These are phyloP conservation scores for Dianthus caryophyllus DNA, from an alignment of 148 eudicot species.

Conservation along the genomic window DNA sequence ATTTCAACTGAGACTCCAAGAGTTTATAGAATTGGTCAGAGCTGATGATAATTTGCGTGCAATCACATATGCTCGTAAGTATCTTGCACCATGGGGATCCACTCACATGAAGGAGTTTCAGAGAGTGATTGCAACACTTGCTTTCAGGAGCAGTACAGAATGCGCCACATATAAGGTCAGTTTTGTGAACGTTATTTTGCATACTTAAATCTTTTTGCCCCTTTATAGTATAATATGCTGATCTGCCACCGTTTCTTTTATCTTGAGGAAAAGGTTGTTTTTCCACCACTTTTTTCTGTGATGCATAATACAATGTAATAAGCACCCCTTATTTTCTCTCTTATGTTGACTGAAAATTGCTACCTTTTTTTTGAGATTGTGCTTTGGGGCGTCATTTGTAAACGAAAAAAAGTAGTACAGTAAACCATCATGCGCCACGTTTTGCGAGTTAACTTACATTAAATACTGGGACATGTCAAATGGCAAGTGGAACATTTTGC, in stretches of 20 bases:
- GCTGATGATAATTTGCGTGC: slow-evolving; percentile 71
- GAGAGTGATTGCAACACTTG: slow-evolving; percentile 82
- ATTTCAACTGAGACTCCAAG: slow-evolving; percentile 96
- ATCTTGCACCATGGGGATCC: slow-evolving; percentile 92
- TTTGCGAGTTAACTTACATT: neutral
- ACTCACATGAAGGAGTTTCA: slow-evolving; percentile 94
- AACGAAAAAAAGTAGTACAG: neutral
- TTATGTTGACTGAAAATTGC: neutral
- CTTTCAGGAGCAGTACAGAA: slow-evolving; percentile 85
- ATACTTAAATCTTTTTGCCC: neutral
- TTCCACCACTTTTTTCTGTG: neutral
- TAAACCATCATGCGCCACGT: neutral
- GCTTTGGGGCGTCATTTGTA: neutral
- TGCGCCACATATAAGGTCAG: slow-evolving; percentile 87
- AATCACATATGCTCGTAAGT: slow-evolving; percentile 74
- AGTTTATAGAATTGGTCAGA: slow-evolving; percentile 92
- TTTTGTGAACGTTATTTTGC: slow-evolving; percentile 4
- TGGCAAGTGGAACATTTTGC: too few relatives aligned
- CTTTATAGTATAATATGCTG: neutral
- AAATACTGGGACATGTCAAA: too few relatives aligned
- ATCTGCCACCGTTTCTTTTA: slow-evolving; percentile 3
- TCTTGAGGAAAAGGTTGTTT: neutral
- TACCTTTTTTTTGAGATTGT: neutral
- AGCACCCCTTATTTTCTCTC: neutral
- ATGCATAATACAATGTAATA: slow-evolving; percentile 3